These are phyloP conservation scores for Irpex rosettiformis DNA, from an alignment of 1,284 basidiomycete genomes.

Conservation along the genomic window DNA sequence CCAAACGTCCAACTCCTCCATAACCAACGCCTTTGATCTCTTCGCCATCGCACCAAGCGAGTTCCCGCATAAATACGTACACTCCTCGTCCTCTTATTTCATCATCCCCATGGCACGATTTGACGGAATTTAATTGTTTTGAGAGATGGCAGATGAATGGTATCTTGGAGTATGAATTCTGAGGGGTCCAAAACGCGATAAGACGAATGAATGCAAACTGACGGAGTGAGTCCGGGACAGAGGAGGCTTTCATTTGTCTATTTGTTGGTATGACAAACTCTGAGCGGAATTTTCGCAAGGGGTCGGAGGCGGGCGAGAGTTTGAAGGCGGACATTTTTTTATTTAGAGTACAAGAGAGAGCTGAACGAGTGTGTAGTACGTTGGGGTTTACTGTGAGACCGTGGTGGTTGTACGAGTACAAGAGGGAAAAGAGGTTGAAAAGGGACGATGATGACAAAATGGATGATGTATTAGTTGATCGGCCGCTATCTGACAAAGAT, in stretches of 20 bases:
- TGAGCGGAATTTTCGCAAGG: slow-evolving; percentile 27
- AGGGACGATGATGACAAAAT: too few species aligned
- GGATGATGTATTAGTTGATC: too few species aligned
- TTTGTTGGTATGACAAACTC: slow-evolving; percentile 68
- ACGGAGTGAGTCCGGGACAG: slow-evolving; percentile 30
- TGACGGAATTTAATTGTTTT: too few species aligned
- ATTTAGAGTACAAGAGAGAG: not conserved
- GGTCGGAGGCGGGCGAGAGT: not conserved
- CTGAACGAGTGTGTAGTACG: not conserved
- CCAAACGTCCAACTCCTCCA: slow-evolving; percentile 92
- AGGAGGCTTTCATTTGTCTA: slow-evolving; percentile 46
- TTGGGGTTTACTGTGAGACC: not conserved
- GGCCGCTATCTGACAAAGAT: too few species aligned
- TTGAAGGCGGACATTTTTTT: not conserved
- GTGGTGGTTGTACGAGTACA: not conserved
- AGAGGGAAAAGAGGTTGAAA: too few species aligned
- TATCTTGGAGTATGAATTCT: not conserved
- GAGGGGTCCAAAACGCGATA: not conserved
- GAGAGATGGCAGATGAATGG: too few species aligned
- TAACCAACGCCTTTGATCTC: slow-evolving; percentile 66
- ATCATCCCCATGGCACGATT: not conserved
- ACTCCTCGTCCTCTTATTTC: slow-evolving; percentile 48
- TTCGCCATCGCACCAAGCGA: slow-evolving; percentile 86
- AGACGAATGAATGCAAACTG: not conserved
- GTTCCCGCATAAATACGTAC: slow-evolving; percentile 94